A percentile compares a stretch with the other conserved stretches of the same genome.
Conservation (phyloP, 2,329 filamentous ascomycete species). For the Epichloe sylvatica region DNA sequence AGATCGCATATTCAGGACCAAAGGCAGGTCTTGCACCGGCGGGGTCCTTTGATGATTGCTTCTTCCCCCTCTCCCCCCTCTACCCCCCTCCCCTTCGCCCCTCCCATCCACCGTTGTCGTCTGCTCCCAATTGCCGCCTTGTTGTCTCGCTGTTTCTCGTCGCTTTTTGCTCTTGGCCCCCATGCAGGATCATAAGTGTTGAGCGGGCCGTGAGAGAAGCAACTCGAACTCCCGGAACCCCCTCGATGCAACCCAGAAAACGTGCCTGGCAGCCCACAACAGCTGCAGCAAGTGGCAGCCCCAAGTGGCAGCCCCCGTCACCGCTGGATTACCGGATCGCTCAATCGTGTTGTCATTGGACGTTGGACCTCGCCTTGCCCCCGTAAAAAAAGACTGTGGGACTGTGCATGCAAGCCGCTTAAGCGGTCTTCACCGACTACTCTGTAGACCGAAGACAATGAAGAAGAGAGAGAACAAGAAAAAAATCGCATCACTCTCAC, state of each 20-base stretch:
- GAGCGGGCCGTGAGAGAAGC: neutral
- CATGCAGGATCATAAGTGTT: neutral
- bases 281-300: slow-evolving; percentile 2
- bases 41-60: neutral
- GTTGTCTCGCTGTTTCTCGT: neutral
- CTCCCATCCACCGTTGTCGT: too few species aligned
- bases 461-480: neutral
- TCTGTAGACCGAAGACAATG: neutral
- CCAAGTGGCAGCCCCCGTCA: slow-evolving; percentile 6
- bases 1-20: neutral
- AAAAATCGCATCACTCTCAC: neutral
- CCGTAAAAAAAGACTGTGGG: neutral
- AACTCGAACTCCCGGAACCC: neutral
- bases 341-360: slow-evolving; percentile 9
- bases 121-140: neutral
- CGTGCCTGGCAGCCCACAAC: slow-evolving; percentile 6
- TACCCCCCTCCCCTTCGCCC: too few species aligned
- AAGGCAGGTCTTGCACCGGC: neutral
- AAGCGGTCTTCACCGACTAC: slow-evolving; percentile 6
- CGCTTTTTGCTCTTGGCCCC: neutral
- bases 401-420: slow-evolving; percentile 4
- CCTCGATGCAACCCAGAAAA: slow-evolving; percentile 2
- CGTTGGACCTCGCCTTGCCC: slow-evolving; percentile 5
- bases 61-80: too few species aligned
- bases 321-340: slow-evolving; percentile 7